These are phyloP conservation scores for Chenopodium quinoa DNA, from an alignment of 148 eudicot genomes.

Conservation along the genomic window DNA sequence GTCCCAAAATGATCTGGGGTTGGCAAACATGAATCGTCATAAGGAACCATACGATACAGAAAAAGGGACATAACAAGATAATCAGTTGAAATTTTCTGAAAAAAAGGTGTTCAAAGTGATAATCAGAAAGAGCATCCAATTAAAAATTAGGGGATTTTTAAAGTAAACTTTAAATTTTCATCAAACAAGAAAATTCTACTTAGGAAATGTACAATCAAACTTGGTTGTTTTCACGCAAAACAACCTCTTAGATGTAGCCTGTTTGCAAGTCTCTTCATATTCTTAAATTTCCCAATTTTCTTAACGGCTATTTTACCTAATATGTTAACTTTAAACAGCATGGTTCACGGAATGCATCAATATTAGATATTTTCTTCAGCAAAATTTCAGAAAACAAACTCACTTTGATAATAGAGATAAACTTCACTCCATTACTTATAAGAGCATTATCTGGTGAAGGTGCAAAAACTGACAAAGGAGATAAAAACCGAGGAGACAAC, in stretches of 20 bases:
- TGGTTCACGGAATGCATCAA: background rate
- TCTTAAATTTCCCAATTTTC: background rate
- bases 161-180: no score
- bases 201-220: background rate
- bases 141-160: no score
- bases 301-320: background rate
- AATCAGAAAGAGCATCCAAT: no score
- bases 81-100: no score
- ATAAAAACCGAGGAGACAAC: slow-evolving; percentile 77
- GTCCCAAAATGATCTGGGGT: no score
- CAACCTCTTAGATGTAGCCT: background rate
- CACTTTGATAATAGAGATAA: slow-evolving; percentile 74
- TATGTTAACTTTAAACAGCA: background rate
- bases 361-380: background rate
- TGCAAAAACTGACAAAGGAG: slow-evolving; percentile 75
- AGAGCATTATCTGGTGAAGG: slow-evolving; percentile 63
- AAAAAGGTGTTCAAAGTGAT: no score
- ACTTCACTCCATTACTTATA: slow-evolving; percentile 68
- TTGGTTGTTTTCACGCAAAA: background rate
- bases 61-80: no score
- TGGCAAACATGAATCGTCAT: no score
- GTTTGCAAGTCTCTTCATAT: background rate
- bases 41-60: no score
- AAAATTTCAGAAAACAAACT: slow-evolving; percentile 29
- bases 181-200: background rate